Evolutionary conservation across 164 flowering plant species (phyloP), one percentile per base, ranked within the genome.

Genomic region (Tetracentron sinense): DNA sequence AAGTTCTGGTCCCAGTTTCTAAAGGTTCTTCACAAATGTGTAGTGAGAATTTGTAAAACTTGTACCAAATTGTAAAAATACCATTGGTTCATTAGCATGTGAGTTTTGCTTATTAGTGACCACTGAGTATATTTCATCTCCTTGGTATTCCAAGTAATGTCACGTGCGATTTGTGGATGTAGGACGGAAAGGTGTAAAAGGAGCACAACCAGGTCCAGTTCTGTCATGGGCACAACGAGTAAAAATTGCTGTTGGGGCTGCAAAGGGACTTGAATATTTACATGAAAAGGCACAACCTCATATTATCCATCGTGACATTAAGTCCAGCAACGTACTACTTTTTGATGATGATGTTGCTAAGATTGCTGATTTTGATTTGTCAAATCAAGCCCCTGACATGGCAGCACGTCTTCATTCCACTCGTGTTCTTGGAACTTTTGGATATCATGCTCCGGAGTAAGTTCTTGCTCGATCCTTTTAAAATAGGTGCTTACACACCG

Each of bases 381-480:
- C 95, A 53, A 90, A 90, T 70, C 95, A 90, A 78, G 88, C 95
- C 55, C 97, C 97, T 59, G 97, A 88, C 63, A 85, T 75, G 77
- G 97, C 95, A 50, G 92, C 95, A 26, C 92, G 95, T 30, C 95
- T 90, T 72, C 95, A 90, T 74, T 90, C 97, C 20, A 90, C 97
- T 35, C 92, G 97, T 78, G 95, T 90, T 73, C 90, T 90, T 56
- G 97, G 97, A 67, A 88, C 92, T 42, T 90, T 90, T 74, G 97
- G 97, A 29, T 90, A 90, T 75, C 95, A 88, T 81, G 95, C 97
- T 67, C 97, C 97, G 14, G 97, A 90, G 97, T 90, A 81, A 77
- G 87, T 31, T 61, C 21, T 61, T 66, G 33, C 17, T 42, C 35
- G 20, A 7, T 54, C 35, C 31, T 61, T 20, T n/a, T n/a, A n/a